Base-by-base conservation (phyloP, 2,329 filamentous ascomycete genomes). In the Metarhizium album region DNA sequence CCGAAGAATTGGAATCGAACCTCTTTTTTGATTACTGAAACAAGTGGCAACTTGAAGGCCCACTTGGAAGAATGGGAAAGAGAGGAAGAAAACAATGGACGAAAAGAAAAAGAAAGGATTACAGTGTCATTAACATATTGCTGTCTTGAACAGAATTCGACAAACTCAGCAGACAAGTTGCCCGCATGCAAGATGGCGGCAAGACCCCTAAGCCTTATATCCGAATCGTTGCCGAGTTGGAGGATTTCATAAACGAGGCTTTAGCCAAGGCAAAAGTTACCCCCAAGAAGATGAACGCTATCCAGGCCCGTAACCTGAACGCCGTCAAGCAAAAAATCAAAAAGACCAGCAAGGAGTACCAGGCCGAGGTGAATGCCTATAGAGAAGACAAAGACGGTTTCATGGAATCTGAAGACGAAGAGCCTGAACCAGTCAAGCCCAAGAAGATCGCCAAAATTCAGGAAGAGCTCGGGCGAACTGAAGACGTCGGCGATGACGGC, bases 251-350 rank as follows among this genome's bases (percentile, higher is more conserved):
- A 78, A 90, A 90, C 66, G 94, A 98, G 75, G 84, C 90, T 23
- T 80, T 95, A 58, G 83, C 90, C 62, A 96, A 96, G 79, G 88
- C 95, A 67, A 98, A 98, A 77, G 87, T 94, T 59, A 87, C 87
- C 2, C 83, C 85, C 56, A 96, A 96, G 82, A 97, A 96, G 80
- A 95, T 97, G 90, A 98, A 95, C 74, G 90, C 90, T 55, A 93
- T 85, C 65, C 94, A 91, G 66, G 86, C 90, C 58, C 88, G 90
- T 72, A 90, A 90, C 63, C 80, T 98, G 64, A 98, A 97, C 69
- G 89, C 90, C 55, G 87, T 97, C 64, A 95, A 96, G 74, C 93
- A 98, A 71, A 90, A 90, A 74, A 89, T 98, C 75, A 90, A 91
- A 82, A 97, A 96, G 81, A 91, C 91, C 74, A 95, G 91, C 79